These are phyloP conservation scores for Kodamaea fungicola DNA, from an alignment of 1,139 yeast genomes.

Conservation along the genomic window DNA sequence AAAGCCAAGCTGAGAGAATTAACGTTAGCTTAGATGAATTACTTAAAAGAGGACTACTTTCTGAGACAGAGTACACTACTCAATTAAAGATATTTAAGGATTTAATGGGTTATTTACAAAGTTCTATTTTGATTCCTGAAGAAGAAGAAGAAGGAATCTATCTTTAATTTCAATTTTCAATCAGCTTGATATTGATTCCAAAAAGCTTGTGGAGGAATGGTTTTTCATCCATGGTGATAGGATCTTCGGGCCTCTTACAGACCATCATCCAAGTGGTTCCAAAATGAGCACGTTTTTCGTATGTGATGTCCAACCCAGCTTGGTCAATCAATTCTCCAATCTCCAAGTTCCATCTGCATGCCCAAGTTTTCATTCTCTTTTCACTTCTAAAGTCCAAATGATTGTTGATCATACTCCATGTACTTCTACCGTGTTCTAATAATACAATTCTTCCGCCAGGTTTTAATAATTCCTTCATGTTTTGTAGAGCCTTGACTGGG, in stretches of 20 bases:
- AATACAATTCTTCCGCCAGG: conserved; percentile 91
- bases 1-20: conserved; percentile 25
- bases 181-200: conserved; percentile 32
- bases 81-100: neutral
- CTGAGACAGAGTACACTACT: conserved; percentile 1
- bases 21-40: conserved; percentile 24
- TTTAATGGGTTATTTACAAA: neutral
- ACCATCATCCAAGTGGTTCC: conserved; percentile 93
- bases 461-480: conserved; percentile 67
- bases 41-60: conserved; percentile 21
- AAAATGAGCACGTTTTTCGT: conserved; percentile 75
- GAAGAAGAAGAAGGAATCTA: neutral
- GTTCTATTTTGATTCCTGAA: neutral
- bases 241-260: conserved; percentile 70
- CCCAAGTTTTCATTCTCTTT: conserved; percentile 86
- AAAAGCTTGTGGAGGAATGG: conserved; percentile 42
- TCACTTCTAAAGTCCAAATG: conserved; percentile 82
- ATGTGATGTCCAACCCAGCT: conserved; percentile 80
- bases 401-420: conserved; percentile 72
- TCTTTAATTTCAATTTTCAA: conserved; percentile 14
- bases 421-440: conserved; percentile 89
- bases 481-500: conserved; percentile 76
- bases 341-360: conserved; percentile 95
- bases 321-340: conserved; percentile 81
- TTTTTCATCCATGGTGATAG: conserved; percentile 39